Percentiles rank a stretch among this genome's conserved stretches.
Evolutionary conservation across 2,329 filamentous ascomycete species (phyloP).

Genomic region (Orbilia brochopaga): DNA sequence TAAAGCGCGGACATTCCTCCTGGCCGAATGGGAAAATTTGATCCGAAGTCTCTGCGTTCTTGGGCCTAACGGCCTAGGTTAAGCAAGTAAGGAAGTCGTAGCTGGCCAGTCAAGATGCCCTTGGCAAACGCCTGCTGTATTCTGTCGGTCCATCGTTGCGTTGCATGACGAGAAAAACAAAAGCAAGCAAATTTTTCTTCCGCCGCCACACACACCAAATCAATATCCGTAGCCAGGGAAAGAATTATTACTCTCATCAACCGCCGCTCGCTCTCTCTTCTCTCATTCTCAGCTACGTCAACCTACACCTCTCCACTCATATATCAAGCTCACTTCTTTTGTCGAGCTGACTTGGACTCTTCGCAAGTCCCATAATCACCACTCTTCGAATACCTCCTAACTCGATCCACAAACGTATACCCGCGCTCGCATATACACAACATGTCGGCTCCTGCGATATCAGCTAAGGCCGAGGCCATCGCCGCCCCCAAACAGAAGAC

Average conservation of each 20-base stretch:
- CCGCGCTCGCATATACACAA: constrained; percentile 13
- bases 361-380: constrained; percentile 43
- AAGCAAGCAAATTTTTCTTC: constrained; percentile 20
- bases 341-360: constrained; percentile 44
- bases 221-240: too few species aligned
- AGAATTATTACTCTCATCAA: constrained; percentile 41
- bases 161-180: constrained; percentile 39
- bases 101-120: too few species aligned
- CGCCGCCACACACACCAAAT: constrained; percentile 14
- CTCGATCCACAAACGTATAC: too few species aligned
- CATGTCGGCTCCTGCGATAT: constrained; percentile 31
- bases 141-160: constrained; percentile 6
- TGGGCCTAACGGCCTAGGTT: too few species aligned
- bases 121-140: not conserved
- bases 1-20: constrained; percentile 11
- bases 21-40: constrained; percentile 48
- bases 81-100: too few species aligned
- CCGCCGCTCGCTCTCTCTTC: constrained; percentile 33
- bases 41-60: constrained; percentile 49
- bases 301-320: constrained; percentile 4
- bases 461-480: constrained; percentile 29
- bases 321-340: constrained; percentile 12
- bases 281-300: constrained; percentile 27
- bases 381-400: constrained; percentile 22
- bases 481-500: constrained; percentile 61